Percentiles rank a stretch among this genome's conserved stretches.
Conservation (phyloP, 805 yeast genomes). For the Maudiozyma saulgeensis region DNA sequence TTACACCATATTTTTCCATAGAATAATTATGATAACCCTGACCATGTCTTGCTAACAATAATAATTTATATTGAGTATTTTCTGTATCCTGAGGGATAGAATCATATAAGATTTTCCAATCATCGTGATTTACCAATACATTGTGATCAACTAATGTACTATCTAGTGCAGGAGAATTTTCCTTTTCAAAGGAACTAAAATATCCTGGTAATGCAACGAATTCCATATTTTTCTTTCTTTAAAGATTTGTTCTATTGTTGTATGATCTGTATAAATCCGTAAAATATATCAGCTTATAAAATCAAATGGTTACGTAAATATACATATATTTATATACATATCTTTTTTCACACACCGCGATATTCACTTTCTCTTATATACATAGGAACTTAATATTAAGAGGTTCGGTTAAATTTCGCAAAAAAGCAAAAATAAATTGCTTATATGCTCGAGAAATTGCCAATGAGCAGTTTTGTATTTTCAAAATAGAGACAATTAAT, state of each 20-base stretch:
- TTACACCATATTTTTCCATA: slow-evolving; percentile 44
- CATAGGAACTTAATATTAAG: too few relatives aligned
- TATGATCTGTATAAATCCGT: too few relatives aligned
- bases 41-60: slow-evolving; percentile 44
- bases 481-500: too few relatives aligned
- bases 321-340: too few relatives aligned
- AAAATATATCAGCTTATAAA: too few relatives aligned
- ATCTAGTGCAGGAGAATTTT: slow-evolving; percentile 6
- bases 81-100: slow-evolving; percentile 16
- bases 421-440: not conserved
- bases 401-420: too few relatives aligned
- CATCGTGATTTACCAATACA: slow-evolving; percentile 8
- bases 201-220: slow-evolving; percentile 20
- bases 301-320: too few relatives aligned
- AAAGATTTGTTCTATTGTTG: not conserved
- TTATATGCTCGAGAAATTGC: not conserved
- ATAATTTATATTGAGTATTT: slow-evolving; percentile 13
- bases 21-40: slow-evolving; percentile 58
- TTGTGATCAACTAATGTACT: slow-evolving; percentile 13
- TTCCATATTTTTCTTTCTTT: slow-evolving; percentile 1
- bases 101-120: slow-evolving; percentile 16
- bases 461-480: not conserved
- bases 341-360: too few relatives aligned
- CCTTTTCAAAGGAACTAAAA: slow-evolving; percentile 13
- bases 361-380: too few relatives aligned